A percentile compares a stretch with the other conserved stretches of the same genome.
Evolutionary conservation across 2,329 filamentous ascomycete genomes (phyloP).

Genomic region (Endocalyx cinctus): DNA sequence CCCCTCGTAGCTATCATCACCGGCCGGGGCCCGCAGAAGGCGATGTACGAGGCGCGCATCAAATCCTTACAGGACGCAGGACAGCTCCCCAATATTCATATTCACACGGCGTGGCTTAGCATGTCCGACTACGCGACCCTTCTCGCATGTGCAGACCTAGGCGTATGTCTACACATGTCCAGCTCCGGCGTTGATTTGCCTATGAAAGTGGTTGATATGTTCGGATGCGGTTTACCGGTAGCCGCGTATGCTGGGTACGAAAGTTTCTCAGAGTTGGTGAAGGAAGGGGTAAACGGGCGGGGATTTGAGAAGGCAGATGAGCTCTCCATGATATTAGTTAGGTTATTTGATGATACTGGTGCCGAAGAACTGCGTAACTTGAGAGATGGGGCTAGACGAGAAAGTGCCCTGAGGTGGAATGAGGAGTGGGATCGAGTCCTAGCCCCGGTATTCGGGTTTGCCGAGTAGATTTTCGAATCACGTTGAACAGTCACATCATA

Average conservation of each 20-base stretch:
- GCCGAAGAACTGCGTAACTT: slow-evolving; percentile 53
- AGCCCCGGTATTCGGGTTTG: slow-evolving; percentile 61
- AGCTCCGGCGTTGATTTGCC: slow-evolving; percentile 93
- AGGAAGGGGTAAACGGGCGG: slow-evolving; percentile 77
- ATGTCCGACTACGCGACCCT: slow-evolving; percentile 80
- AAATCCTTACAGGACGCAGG: slow-evolving; percentile 53
- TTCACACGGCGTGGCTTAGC: slow-evolving; percentile 80
- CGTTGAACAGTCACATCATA: no score
- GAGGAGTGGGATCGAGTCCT: slow-evolving; percentile 88
- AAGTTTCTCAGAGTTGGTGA: slow-evolving; percentile 87
- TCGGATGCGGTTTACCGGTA: slow-evolving; percentile 87
- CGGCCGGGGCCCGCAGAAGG: slow-evolving; percentile 83
- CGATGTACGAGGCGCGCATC: slow-evolving; percentile 67
- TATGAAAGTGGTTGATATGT: slow-evolving; percentile 99
- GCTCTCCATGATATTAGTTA: slow-evolving; percentile 57
- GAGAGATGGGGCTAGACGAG: slow-evolving; percentile 65
- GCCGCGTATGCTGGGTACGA: slow-evolving; percentile 81
- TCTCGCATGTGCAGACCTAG: slow-evolving; percentile 80
- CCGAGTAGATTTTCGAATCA: slow-evolving; percentile 13
- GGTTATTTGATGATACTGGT: slow-evolving; percentile 56
- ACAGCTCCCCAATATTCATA: slow-evolving; percentile 63
- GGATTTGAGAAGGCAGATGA: slow-evolving; percentile 73
- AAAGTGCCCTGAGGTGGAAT: slow-evolving; percentile 79
- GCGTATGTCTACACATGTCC: slow-evolving; percentile 87
- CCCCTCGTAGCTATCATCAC: slow-evolving; percentile 91